phyloP scores from a whole-genome alignment of 1,139 yeast genomes.

The Hemisphaericaspora xylanilytica region DNA sequence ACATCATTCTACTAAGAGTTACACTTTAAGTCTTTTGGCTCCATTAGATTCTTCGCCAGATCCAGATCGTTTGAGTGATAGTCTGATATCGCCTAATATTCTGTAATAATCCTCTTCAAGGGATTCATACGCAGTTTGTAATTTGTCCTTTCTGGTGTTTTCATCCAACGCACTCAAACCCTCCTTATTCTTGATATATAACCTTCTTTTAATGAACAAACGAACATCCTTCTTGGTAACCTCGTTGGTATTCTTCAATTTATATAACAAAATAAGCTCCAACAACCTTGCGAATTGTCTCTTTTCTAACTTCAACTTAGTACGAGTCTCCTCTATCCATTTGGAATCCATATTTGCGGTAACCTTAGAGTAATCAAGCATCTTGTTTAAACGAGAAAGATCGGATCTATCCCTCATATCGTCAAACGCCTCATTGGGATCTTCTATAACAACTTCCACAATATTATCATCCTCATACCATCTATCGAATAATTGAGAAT shows the following conservation, averaged over 20 bases:
- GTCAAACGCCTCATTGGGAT: slow-evolving; percentile 92
- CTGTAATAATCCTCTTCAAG: slow-evolving; percentile 69
- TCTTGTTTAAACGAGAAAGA: slow-evolving; percentile 46
- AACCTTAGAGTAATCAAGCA: slow-evolving; percentile 22
- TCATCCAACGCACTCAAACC: slow-evolving; percentile 66
- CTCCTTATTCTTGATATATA: slow-evolving; percentile 76
- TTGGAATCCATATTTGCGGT: slow-evolving; percentile 26
- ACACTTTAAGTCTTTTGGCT: slow-evolving; percentile 3
- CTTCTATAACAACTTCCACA: slow-evolving; percentile 86
- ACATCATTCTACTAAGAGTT: too few relatives aligned
- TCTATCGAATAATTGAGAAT: slow-evolving; percentile 48
- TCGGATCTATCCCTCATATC: slow-evolving; percentile 86
- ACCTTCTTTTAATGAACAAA: slow-evolving; percentile 64
- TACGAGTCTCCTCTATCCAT: slow-evolving; percentile 45
- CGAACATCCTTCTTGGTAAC: slow-evolving; percentile 45
- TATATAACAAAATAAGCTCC: slow-evolving; percentile 68
- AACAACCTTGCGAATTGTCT: slow-evolving; percentile 75
- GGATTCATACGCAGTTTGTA: slow-evolving; percentile 72
- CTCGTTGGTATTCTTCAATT: slow-evolving; percentile 28
- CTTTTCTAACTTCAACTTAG: slow-evolving; percentile 59
- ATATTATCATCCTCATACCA: slow-evolving; percentile 58
- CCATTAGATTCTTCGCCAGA: slow-evolving; percentile 4
- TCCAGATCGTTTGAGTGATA: slow-evolving; percentile 15
- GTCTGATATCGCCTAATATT: slow-evolving; percentile 40
- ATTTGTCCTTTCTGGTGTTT: slow-evolving; percentile 59